These are phyloP conservation scores for Geotrichum bryndzae DNA, from an alignment of 1,139 yeast genomes.

Conservation along the genomic window DNA sequence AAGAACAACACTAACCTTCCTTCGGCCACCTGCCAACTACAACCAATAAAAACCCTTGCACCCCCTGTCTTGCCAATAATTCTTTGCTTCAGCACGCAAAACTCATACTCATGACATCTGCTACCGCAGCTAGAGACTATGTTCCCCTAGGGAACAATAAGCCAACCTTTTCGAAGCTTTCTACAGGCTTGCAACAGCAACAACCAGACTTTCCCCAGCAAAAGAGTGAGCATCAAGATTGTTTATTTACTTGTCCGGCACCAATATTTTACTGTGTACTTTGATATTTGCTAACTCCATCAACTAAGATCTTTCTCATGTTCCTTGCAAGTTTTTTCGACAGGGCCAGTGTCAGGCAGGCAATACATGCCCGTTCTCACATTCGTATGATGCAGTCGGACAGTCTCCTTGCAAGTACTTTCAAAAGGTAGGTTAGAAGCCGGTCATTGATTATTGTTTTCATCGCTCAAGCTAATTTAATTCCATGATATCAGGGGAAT, in stretches of 20 bases:
- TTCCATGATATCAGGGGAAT: conserved; percentile 47
- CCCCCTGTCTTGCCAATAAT: too few species aligned
- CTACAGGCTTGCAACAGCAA: conserved; percentile 7
- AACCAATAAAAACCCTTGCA: too few species aligned
- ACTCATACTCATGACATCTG: conserved; percentile 8
- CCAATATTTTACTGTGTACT: not conserved
- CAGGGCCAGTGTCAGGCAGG: conserved; percentile 97
- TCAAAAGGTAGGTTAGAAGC: conserved; percentile 45
- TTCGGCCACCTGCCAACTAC: too few species aligned
- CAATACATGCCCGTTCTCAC: conserved; percentile 83
- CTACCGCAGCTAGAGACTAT: conserved; percentile 9
- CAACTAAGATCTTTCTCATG: conserved; percentile 61
- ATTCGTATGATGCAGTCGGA: conserved; percentile 59
- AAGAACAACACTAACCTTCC: too few species aligned
- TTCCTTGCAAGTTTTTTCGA: conserved; percentile 86
- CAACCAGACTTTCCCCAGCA: conserved; percentile 9
- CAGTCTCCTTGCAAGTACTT: conserved; percentile 86
- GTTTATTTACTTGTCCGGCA: not conserved
- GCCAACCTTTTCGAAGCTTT: conserved; percentile 11
- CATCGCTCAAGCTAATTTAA: not conserved
- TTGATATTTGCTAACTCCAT: not conserved
- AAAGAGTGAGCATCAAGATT: conserved; percentile 2
- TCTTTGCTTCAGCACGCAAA: not conserved
- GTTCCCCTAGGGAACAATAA: conserved; percentile 9
- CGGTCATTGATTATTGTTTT: not conserved